Percentiles rank a stretch among this genome's conserved stretches.
These are phyloP conservation scores for Nicotiana noctiflora DNA, from an alignment of 257 asterid species.

Conservation along the genomic window DNA sequence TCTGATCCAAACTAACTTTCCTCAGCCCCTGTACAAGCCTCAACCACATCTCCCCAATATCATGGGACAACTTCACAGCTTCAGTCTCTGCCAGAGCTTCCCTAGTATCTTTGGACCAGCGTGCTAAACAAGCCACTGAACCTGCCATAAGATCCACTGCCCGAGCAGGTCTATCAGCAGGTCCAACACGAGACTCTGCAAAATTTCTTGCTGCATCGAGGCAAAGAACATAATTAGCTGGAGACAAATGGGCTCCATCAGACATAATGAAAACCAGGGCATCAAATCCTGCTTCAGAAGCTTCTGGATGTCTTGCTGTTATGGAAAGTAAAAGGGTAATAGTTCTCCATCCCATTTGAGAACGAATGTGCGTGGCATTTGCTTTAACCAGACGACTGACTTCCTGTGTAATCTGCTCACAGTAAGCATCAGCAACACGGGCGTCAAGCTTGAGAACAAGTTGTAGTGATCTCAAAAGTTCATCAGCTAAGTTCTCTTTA, in stretches of 20 bases:
- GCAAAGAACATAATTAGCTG: slow-evolving; percentile 66
- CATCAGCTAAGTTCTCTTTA: slow-evolving; percentile 83
- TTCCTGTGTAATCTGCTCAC: slow-evolving; percentile 96
- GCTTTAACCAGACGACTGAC: slow-evolving; percentile 84
- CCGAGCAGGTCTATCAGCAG: slow-evolving; percentile 65
- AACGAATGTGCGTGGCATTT: slow-evolving; percentile 63
- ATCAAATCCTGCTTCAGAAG: slow-evolving; percentile 89
- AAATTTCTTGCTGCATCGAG: slow-evolving; percentile 81
- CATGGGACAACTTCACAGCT: slow-evolving; percentile 58
- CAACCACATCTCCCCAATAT: slow-evolving; percentile 95
- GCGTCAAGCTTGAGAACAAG: slow-evolving; percentile 87
- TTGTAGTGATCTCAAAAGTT: slow-evolving; percentile 68
- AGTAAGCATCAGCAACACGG: slow-evolving; percentile 87
- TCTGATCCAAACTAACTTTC: slow-evolving; percentile 85
- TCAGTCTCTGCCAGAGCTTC: slow-evolving; percentile 60
- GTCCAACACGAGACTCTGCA: slow-evolving; percentile 94
- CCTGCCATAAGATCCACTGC: slow-evolving; percentile 85
- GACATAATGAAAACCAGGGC: slow-evolving; percentile 77
- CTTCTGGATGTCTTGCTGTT: slow-evolving; percentile 89
- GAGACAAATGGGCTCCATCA: slow-evolving; percentile 80
- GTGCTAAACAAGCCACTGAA: slow-evolving; percentile 54
- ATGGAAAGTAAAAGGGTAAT: slow-evolving; percentile 67
- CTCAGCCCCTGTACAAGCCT: slow-evolving; percentile 82
- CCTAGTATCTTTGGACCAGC: slow-evolving; percentile 72
- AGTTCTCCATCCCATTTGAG: slow-evolving; percentile 84